A percentile compares a stretch with the other conserved stretches of the same genome.
Evolutionary conservation across 768 basidiomycete genomes (phyloP).

Genomic region (Pisolithus albus): DNA sequence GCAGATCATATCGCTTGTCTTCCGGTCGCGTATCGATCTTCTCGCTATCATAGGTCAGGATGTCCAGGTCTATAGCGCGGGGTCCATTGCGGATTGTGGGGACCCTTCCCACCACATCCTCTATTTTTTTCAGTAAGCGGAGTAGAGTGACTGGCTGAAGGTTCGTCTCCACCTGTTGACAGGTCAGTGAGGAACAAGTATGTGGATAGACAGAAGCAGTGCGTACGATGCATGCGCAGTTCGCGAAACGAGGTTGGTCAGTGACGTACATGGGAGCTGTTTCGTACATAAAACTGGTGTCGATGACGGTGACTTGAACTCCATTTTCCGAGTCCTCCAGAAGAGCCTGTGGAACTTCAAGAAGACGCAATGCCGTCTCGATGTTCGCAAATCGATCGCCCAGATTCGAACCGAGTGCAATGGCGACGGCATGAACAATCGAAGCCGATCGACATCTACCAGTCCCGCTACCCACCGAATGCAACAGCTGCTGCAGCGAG

Average conservation of each 20-base stretch:
- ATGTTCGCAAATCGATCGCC: conserved; percentile 84
- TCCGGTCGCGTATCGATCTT: conserved; percentile 52
- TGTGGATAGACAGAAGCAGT: background rate
- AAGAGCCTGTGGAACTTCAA: conserved; percentile 45
- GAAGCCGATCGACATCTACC: background rate
- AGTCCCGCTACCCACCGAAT: background rate
- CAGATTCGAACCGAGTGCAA: conserved; percentile 87
- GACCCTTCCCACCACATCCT: conserved; percentile 67
- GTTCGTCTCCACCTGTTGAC: conserved; percentile 69
- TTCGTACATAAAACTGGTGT: conserved; percentile 90
- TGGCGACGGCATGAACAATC: conserved; percentile 38
- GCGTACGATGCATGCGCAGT: conserved; percentile 85
- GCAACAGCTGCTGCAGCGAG: background rate
- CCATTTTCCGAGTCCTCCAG: conserved; percentile 16
- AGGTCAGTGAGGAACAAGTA: background rate
- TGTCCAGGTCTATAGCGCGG: conserved; percentile 83
- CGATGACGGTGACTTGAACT: conserved; percentile 39
- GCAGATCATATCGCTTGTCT: conserved; percentile 52
- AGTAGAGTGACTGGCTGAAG: conserved; percentile 56
- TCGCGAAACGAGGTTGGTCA: conserved; percentile 84
- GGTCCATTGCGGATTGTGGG: conserved; percentile 82
- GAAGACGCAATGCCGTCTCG: conserved; percentile 62
- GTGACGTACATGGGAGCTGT: conserved; percentile 93
- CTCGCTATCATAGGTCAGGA: conserved; percentile 63
- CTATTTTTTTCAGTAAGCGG: conserved; percentile 61